Base-by-base conservation (phyloP, 2,329 filamentous ascomycete genomes). In the Sporothrix sp. region DNA sequence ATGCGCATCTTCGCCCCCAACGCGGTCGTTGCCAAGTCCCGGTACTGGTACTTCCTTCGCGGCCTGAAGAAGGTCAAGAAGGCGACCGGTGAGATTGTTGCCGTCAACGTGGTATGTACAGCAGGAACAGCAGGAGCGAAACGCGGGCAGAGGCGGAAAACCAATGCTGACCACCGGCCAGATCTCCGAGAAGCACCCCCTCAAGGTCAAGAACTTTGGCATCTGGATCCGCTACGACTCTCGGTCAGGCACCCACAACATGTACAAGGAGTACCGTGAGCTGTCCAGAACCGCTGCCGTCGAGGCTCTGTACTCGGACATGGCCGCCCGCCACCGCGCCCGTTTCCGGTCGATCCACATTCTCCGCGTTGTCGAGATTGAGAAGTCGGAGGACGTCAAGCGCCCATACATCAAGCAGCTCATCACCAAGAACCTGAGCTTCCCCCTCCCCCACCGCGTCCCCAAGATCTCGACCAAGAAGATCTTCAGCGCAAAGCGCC, bases 221-320 rank as follows among this genome's bases (percentile, higher is more conserved):
- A 84, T 98, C 83, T 98, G 94, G 94, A 85, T 98, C 78, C 90
- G 94, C 71, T 98, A 98, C 80, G 91, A 98, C 79, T 98, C 94
- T 58, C 91, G 93, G 75, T 97, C 93, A 66, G 93, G 93, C 66
- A 98, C 93, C 67, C 93, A 98, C 89, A 98, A 98, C 86, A 98
- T 98, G 93, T 98, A 98, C 88, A 97, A 97, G 85, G 93, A 98
- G 85, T 97, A 96, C 86, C 87, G 93, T 71, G 93, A 97, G 82
- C 87, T 97, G 82, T 91, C 87, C 71, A 82, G 93, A 74, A 87
- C 85, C 68, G 91, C 93, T 63, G 93, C 93, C 62, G 91, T 97
- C 67, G 87, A 97, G 76, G 76, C 91, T 63, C 83, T 98, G 70
- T 98, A 98, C 85, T 87, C 93, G 76, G 93, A 98, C 79, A 97